phyloP scores from a whole-genome alignment of 73 alveolate species.

The Stentor roeselii region DNA sequence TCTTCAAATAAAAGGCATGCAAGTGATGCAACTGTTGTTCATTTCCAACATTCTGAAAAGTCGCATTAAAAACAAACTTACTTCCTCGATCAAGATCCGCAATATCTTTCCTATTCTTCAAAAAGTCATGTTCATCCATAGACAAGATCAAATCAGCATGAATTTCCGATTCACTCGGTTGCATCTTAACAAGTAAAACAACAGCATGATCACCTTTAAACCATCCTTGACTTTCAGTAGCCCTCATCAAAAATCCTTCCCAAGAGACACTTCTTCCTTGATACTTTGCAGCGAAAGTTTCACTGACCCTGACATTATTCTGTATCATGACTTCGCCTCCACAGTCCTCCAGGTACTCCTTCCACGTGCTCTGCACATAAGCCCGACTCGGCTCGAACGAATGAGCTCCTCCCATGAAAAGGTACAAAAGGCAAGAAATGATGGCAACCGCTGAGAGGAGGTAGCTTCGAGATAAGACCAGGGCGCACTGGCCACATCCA shows the following conservation, averaged over 20 bases:
- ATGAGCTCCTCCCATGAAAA: slow-evolving; percentile 33
- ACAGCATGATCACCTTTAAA: slow-evolving; percentile 52
- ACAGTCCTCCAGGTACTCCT: slow-evolving; percentile 75
- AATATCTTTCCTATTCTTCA: slow-evolving; percentile 26
- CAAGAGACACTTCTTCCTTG: slow-evolving; percentile 64
- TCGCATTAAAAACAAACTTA: slow-evolving; percentile 55
- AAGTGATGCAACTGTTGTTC: slow-evolving; percentile 56
- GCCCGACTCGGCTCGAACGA: slow-evolving; percentile 32
- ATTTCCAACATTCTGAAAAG: slow-evolving; percentile 61
- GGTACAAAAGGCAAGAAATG: slow-evolving; percentile 9
- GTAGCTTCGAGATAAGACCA: slow-evolving; percentile 47
- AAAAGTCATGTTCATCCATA: slow-evolving; percentile 35
- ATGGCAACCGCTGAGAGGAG: slow-evolving; percentile 29
- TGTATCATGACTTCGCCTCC: slow-evolving; percentile 74
- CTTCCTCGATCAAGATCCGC: slow-evolving; percentile 50
- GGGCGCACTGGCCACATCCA: slow-evolving; percentile 58
- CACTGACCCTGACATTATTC: slow-evolving; percentile 72
- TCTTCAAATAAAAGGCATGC: slow-evolving; percentile 51
- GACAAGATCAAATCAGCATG: slow-evolving; percentile 78
- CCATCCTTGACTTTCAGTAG: slow-evolving; percentile 27
- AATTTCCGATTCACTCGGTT: slow-evolving; percentile 77
- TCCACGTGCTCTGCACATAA: slow-evolving; percentile 60
- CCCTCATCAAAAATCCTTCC: slow-evolving; percentile 75
- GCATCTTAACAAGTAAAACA: slow-evolving; percentile 72
- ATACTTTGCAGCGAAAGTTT: slow-evolving; percentile 71